Percentiles rank a stretch among this genome's conserved stretches.
Evolutionary conservation across 495 filamentous ascomycete genomes (phyloP).

Genomic region (Lindgomyces ingoldianus): DNA sequence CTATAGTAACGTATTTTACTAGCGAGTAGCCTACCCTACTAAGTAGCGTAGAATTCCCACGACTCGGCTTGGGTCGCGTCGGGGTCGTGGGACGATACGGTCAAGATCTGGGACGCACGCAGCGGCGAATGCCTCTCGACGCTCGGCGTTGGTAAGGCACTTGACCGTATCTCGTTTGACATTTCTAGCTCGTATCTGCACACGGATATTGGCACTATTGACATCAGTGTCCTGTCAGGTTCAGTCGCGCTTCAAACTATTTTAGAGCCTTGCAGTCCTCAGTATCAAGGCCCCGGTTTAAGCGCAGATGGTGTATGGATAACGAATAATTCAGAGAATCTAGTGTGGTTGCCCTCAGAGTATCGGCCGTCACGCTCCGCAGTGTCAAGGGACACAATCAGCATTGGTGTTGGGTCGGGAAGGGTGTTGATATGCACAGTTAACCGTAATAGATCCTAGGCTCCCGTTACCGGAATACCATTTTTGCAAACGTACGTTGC

Average conservation of each 20-base stretch:
- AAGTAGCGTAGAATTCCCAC: no score
- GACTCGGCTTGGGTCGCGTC: background rate
- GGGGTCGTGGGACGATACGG: background rate
- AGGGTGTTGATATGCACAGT: slow-evolving; percentile 37
- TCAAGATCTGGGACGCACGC: background rate
- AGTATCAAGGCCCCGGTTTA: slow-evolving; percentile 16
- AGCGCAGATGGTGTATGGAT: slow-evolving; percentile 37
- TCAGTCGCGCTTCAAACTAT: background rate
- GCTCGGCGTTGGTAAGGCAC: background rate
- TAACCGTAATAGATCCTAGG: background rate
- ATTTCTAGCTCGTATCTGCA: background rate
- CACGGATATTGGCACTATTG: background rate
- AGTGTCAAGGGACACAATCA: slow-evolving; percentile 27
- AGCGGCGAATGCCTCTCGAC: background rate
- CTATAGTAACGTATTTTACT: no score
- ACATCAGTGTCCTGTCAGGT: background rate
- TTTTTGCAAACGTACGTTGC: background rate
- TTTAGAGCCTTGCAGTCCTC: background rate
- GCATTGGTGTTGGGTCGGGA: slow-evolving; percentile 35
- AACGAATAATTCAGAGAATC: slow-evolving; percentile 36
- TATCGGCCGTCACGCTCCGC: slow-evolving; percentile 37
- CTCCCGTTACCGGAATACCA: background rate
- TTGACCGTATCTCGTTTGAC: slow-evolving; percentile 24
- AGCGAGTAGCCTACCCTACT: no score
- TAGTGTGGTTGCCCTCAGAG: slow-evolving; percentile 39